Conservation (phyloP, 2,329 filamentous ascomycete species). For the Aspergillus sp. region DNA sequence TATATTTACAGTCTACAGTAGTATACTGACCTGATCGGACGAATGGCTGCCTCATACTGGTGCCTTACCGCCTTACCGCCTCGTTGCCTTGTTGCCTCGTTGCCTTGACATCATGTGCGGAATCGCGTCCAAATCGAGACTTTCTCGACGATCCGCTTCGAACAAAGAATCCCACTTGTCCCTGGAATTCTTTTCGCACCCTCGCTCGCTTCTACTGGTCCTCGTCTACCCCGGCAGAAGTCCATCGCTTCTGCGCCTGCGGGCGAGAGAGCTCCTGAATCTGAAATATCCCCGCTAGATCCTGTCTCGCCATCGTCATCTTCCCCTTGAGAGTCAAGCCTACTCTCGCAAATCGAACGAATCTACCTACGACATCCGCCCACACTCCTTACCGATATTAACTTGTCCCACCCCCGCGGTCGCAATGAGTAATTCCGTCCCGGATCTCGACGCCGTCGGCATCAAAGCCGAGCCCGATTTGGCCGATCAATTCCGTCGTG, state of each 20-base stretch:
- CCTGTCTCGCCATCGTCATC: neutral
- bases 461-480: conserved; percentile 64
- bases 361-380: neutral
- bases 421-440: conserved; percentile 41
- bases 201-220: conserved; percentile 3
- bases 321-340: neutral
- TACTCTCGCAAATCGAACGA: neutral
- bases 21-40: neutral
- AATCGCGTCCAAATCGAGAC: neutral
- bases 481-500: conserved; percentile 62
- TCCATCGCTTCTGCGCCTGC: conserved; percentile 19
- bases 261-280: conserved; percentile 19
- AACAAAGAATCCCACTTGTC: neutral
- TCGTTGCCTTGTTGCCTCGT: conserved; percentile 2
- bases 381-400: neutral
- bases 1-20: neutral
- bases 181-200: neutral
- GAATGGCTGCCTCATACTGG: conserved; percentile 23
- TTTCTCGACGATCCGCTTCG: neutral
- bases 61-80: neutral
- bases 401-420: neutral
- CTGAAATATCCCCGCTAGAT: conserved; percentile 1
- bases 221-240: conserved; percentile 4
- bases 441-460: conserved; percentile 50
- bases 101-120: neutral